These are phyloP conservation scores for Penicillium manginii DNA, from an alignment of 495 filamentous ascomycete species.

Conservation along the genomic window DNA sequence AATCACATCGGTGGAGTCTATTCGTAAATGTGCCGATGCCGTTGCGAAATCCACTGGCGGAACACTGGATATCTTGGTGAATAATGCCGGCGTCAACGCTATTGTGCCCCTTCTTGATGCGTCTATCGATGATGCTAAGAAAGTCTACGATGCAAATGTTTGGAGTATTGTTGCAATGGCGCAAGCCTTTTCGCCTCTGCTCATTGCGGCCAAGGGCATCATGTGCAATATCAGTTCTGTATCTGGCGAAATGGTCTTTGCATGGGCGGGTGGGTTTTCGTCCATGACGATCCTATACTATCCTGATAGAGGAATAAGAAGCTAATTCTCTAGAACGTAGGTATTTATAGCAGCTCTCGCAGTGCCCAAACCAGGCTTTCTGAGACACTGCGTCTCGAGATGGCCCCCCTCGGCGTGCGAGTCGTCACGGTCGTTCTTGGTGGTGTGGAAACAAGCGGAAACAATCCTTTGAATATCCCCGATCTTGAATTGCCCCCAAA, in stretches of 20 bases:
- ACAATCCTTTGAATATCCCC: conserved; percentile 20
- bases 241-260: conserved; percentile 37
- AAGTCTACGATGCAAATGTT: conserved; percentile 64
- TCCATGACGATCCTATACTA: neutral
- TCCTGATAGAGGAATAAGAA: neutral
- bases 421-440: conserved; percentile 30
- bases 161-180: conserved; percentile 59
- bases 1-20: conserved; percentile 13
- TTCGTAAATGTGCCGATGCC: conserved; percentile 1
- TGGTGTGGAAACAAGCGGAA: conserved; percentile 22
- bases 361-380: conserved; percentile 25
- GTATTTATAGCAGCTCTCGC: conserved; percentile 23
- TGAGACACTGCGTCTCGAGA: conserved; percentile 38
- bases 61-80: neutral
- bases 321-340: neutral
- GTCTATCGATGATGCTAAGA: conserved; percentile 51
- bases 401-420: conserved; percentile 36
- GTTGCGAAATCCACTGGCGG: conserved; percentile 4
- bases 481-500: conserved; percentile 21
- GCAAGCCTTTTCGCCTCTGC: conserved; percentile 56
- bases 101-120: conserved; percentile 50
- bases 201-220: conserved; percentile 54
- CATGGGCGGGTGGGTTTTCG: neutral
- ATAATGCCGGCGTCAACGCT: neutral
- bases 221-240: conserved; percentile 58